phyloP scores from a whole-genome alignment of 352 stramenopile genomes.

The Globisporangium cystogenes region DNA sequence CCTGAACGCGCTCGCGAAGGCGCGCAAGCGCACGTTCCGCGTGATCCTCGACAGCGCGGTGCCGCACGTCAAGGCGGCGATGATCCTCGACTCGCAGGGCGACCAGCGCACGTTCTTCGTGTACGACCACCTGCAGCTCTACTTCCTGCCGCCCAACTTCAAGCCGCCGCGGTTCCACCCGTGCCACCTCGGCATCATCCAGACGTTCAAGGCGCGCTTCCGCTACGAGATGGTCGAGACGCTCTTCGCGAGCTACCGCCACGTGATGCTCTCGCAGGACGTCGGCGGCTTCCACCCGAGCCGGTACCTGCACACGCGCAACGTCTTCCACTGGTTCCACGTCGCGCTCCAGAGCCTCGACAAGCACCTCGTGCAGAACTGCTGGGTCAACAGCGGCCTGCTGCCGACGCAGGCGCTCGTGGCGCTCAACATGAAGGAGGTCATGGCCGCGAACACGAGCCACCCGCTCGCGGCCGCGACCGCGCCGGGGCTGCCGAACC shows the following conservation, averaged over 20 bases:
- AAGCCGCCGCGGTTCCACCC: slow-evolving; percentile 68
- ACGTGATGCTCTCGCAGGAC: slow-evolving; percentile 39
- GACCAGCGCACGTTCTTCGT: slow-evolving; percentile 86
- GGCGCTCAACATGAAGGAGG: slow-evolving; percentile 58
- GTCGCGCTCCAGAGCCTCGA: slow-evolving; percentile 70
- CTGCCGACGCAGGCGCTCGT: slow-evolving; percentile 60
- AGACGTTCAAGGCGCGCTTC: slow-evolving; percentile 77
- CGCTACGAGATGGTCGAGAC: slow-evolving; percentile 76
- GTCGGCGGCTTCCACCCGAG: slow-evolving; percentile 29
- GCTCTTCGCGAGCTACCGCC: slow-evolving; percentile 59
- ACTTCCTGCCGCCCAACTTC: slow-evolving; percentile 81
- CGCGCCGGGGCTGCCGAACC: slow-evolving; percentile 24
- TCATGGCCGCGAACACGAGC: slow-evolving; percentile 15
- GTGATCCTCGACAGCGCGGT: slow-evolving; percentile 79
- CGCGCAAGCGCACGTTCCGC: slow-evolving; percentile 72
- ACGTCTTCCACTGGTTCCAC: slow-evolving; percentile 84
- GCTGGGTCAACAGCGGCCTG: slow-evolving; percentile 70
- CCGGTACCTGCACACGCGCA: slow-evolving; percentile 62
- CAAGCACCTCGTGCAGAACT: slow-evolving; percentile 59
- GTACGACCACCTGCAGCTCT: slow-evolving; percentile 76
- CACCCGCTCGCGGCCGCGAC: slow-evolving; percentile 7
- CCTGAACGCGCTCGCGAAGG: slow-evolving; percentile 62
- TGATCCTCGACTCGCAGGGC: slow-evolving; percentile 81
- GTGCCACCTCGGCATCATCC: slow-evolving; percentile 66
- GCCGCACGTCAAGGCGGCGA: slow-evolving; percentile 79